Percentiles rank a stretch among this genome's conserved stretches.
Evolutionary conservation across 306 rosid genomes (phyloP).

Genomic region (Vigna angularis): DNA sequence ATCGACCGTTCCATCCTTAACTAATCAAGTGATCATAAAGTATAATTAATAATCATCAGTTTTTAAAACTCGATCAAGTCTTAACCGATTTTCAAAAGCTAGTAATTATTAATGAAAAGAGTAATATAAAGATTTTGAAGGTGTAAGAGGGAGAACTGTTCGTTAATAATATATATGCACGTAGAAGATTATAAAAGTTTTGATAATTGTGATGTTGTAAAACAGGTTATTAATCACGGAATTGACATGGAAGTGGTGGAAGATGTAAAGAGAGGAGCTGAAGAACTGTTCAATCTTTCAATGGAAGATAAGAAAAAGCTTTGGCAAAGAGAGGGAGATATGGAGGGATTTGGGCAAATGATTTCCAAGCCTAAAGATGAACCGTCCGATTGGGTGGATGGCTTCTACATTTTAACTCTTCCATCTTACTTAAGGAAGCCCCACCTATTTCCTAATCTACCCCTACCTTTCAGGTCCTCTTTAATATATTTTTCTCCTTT

Average conservation of each 20-base stretch:
- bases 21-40: too few species aligned
- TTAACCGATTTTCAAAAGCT: too few species aligned
- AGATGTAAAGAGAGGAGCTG: constrained; percentile 42
- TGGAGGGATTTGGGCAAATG: constrained; percentile 50
- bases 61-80: too few species aligned
- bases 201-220: not conserved
- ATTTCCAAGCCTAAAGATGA: constrained; percentile 5
- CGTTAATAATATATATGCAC: too few species aligned
- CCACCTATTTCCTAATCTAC: constrained; percentile 39
- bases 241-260: constrained; percentile 34
- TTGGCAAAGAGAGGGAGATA: constrained; percentile 48
- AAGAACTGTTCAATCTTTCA: constrained; percentile 52
- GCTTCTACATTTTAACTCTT: constrained; percentile 43
- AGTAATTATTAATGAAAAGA: too few species aligned
- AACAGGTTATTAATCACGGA: constrained; percentile 54
- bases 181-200: too few species aligned
- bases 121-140: too few species aligned
- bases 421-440: constrained; percentile 42
- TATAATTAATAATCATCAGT: too few species aligned
- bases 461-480: constrained; percentile 40
- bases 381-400: constrained; percentile 37
- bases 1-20: too few species aligned
- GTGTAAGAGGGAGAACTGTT: too few species aligned
- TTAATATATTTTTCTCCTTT: not conserved
- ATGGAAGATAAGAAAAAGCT: constrained; percentile 51